Evolutionary conservation across 2,329 filamentous ascomycete species (phyloP), one percentile per base, ranked within the genome.

Genomic region (Aspergillus sp.): DNA sequence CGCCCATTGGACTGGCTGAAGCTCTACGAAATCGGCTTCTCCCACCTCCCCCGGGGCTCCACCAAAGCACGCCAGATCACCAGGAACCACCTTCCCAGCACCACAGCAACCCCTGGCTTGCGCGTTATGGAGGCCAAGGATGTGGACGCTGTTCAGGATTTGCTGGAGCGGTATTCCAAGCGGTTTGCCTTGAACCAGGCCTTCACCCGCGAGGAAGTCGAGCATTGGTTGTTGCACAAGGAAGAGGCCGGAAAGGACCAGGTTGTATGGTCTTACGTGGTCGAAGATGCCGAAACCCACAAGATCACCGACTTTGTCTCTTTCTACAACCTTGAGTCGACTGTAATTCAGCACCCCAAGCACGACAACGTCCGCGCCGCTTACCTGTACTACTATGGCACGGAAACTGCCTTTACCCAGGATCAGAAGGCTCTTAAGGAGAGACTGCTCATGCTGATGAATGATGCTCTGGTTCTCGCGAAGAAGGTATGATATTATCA

Each of bases 381-480:
- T 30, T 99, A 99, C 78, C 85, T 98, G 58, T 99, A 94, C 81
- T 99, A 99, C 83, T 99, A 99, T 74, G 95, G 91, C 59, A 90
- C 90, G 6, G 92, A 96, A 70, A 81, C 85, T 5, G 94, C 88
- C 10, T 90, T 97, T 65, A 73, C 72, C 2, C 72, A 74, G 19
- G 71, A 81, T 48, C 80, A 83, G 62, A 78, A 77, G 15, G 86
- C 86, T 30, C 83, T 96, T 67, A 93, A 93, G 79, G 80, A 83
- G n/a, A 88, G 94, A 25, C 84, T 99, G 64, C 93, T 96, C 74
- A 79, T 83, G 48, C 82, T 99, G 64, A 85, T 96, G 61, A 87
- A 89, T 68, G 95, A 99, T 75, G 90, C 91, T 0, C 82, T 99
- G 57, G 90, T 97, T 68, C 81, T 96, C 55, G 92, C 92, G 60